Evolutionary conservation across 176 grass and related monocot genomes (phyloP), one percentile per base, ranked within the genome.

Genomic region (Aegilops bicornis): DNA sequence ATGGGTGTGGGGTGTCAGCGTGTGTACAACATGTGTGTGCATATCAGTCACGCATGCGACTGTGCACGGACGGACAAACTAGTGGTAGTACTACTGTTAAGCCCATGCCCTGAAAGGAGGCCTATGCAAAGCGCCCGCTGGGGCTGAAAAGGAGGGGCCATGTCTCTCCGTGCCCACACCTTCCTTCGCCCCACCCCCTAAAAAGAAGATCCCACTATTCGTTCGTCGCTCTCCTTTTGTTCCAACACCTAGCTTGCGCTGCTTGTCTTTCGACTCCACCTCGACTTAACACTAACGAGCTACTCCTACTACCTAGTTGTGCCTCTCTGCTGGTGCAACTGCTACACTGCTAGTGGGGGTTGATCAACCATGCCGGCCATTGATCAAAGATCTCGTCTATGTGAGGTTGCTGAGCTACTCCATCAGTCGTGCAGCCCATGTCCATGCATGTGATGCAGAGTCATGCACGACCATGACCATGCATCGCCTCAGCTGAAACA

Each of bases 121-220:
- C 88, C 33, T 79, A 59, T 33, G 74, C 73, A 89, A 91, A 88
- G 72, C 30, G 42, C 39, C 72, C 45, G 86, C 76, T 74, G 73
- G 64, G 20, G 50, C 64, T 84, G 86, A 69, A 83, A 87, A 84
- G 85, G 84, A 79, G 60, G 63, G 23, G 84, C n/a, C 73, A 71
- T 79, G 59, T 73, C 85, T 88, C 78, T 37, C 85, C 79, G 82
- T 77, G 84, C 87, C 87, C 79, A 76, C 85, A 66, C 39, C 67
- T 60, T 77, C 17, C 50, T 54, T 1, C 50, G 50, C 50, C 50
- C 54, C 54, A 59, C 54, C 20, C 70, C 88, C 84, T 93, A 64
- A 99, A 99, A 99, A 97, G 94, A 82, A 91, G 94, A 88, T 94
- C 97, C 97, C 94, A 97, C 92, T 94, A 89, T 78, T 73, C 31